A percentile compares a stretch with the other conserved stretches of the same genome.
Evolutionary conservation across 1,284 basidiomycete species (phyloP).

Genomic region (Abortiporus biennis): DNA sequence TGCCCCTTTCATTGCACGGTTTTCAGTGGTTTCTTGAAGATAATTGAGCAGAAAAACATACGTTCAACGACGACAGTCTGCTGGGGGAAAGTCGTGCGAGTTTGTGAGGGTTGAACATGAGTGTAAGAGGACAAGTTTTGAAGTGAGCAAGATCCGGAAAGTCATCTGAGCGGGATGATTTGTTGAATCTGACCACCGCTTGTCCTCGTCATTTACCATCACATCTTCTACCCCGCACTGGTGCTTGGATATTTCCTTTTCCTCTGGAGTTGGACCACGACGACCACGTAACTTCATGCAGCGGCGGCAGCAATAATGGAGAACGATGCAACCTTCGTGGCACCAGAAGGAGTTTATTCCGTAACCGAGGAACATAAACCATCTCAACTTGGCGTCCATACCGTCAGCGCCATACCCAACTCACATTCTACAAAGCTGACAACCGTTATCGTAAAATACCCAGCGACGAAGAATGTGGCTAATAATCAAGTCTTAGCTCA

Average conservation of each 20-base stretch:
- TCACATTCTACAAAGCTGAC: constrained; percentile 59
- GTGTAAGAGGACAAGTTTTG: constrained; percentile 13
- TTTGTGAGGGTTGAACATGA: constrained; percentile 20
- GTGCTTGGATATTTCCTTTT: too few relatives aligned
- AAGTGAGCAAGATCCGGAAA: constrained; percentile 11
- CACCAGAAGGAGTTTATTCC: constrained; percentile 82
- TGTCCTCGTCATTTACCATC: constrained; percentile 1
- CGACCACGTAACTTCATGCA: too few relatives aligned
- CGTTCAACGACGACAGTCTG: constrained; percentile 12
- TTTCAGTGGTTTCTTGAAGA: constrained; percentile 1
- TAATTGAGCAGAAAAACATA: not conserved
- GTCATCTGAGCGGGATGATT: not conserved
- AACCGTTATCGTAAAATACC: constrained; percentile 57
- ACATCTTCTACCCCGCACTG: too few relatives aligned
- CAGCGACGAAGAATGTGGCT: constrained; percentile 40
- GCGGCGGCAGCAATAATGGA: too few relatives aligned
- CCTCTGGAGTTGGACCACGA: too few relatives aligned
- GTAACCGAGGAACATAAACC: constrained; percentile 82
- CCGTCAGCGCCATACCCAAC: constrained; percentile 39
- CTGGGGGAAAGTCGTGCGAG: constrained; percentile 13
- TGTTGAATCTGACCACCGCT: constrained; percentile 1
- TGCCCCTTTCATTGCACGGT: constrained; percentile 9
- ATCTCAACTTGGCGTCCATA: constrained; percentile 37
- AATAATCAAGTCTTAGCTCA: constrained; percentile 56
- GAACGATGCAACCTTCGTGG: constrained; percentile 76